Conservation (phyloP, 768 basidiomycete species). For the Tricholoma flavovirens region DNA sequence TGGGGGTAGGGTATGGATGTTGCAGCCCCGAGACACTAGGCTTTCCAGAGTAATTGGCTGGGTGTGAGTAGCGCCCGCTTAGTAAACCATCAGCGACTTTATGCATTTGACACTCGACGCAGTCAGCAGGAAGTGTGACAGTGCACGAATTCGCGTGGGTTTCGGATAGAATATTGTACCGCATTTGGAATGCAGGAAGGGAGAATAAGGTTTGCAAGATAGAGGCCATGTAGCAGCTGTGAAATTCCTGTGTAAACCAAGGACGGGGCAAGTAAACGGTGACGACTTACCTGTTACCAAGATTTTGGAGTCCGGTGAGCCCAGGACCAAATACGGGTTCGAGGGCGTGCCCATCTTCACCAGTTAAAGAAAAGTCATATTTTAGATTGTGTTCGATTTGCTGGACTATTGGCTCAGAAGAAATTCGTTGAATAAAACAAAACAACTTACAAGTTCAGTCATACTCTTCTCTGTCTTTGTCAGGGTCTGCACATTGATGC, state of each 20-base stretch:
- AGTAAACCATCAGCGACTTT: conserved; percentile 91
- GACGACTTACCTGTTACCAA: conserved; percentile 69
- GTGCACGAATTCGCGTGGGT: conserved; percentile 59
- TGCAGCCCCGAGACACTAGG: conserved; percentile 9
- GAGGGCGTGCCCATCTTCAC: conserved; percentile 80
- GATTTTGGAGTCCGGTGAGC: conserved; percentile 83
- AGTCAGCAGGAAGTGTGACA: conserved; percentile 67
- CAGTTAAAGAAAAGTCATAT: conserved; percentile 90
- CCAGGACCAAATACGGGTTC: conserved; percentile 87
- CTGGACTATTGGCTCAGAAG: conserved; percentile 24
- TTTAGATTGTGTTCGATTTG: conserved; percentile 96
- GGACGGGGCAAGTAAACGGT: not conserved
- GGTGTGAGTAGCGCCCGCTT: conserved; percentile 84
- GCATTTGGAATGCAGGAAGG: conserved; percentile 66
- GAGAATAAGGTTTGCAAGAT: conserved; percentile 84
- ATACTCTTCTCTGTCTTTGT: conserved; percentile 94
- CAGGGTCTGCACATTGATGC: conserved; percentile 77
- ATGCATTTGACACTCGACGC: conserved; percentile 92
- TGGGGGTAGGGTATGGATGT: conserved; percentile 33
- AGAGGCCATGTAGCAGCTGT: conserved; percentile 96
- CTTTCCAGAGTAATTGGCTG: conserved; percentile 31
- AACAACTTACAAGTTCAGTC: conserved; percentile 72
- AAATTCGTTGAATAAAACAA: conserved; percentile 15
- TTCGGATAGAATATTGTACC: conserved; percentile 43
- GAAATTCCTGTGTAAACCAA: not conserved